Percentiles rank a stretch among this genome's conserved stretches.
These are phyloP conservation scores for Cryphonectria japonica DNA, from an alignment of 2,329 filamentous ascomycete genomes.

Conservation along the genomic window DNA sequence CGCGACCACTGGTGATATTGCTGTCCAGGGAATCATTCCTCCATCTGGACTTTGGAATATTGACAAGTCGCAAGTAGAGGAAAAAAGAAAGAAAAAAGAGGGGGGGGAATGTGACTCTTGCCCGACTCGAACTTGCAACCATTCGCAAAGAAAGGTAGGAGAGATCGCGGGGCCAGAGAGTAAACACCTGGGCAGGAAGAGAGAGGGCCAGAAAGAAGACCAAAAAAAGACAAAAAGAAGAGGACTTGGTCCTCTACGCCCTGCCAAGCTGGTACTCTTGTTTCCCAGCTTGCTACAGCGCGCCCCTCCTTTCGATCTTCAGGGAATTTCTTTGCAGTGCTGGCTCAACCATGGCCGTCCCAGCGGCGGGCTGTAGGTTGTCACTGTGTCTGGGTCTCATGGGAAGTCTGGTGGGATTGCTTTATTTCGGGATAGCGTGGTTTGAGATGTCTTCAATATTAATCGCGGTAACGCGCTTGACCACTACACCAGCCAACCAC, in stretches of 20 bases:
- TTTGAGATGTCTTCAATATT: slow-evolving; percentile 9
- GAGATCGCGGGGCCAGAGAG: not conserved
- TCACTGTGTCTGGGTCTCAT: slow-evolving; percentile 12
- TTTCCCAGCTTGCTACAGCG: slow-evolving; percentile 6
- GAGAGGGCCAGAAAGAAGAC: not conserved
- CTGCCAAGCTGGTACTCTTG: not conserved
- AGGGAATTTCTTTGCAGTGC: slow-evolving; percentile 12
- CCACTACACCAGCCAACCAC: slow-evolving; percentile 11
- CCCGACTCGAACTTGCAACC: not conserved
- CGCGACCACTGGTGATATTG: not conserved
- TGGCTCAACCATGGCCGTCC: slow-evolving; percentile 10
- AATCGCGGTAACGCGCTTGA: not conserved
- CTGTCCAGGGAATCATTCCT: not conserved
- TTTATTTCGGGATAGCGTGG: slow-evolving; percentile 11
- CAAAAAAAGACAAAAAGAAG: not conserved
- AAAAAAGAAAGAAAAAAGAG: not conserved
- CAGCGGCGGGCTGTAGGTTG: not conserved
- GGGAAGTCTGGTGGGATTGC: not conserved
- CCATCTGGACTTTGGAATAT: not conserved
- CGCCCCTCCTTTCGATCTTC: not conserved
- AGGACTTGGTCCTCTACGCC: slow-evolving; percentile 1
- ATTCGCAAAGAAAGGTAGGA: not conserved
- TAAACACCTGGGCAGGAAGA: not conserved
- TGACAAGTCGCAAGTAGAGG: too few relatives aligned
- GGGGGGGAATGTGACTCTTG: not conserved